phyloP scores from a whole-genome alignment of 2,329 filamentous ascomycete genomes.

The Fusarium nisikadoi region DNA sequence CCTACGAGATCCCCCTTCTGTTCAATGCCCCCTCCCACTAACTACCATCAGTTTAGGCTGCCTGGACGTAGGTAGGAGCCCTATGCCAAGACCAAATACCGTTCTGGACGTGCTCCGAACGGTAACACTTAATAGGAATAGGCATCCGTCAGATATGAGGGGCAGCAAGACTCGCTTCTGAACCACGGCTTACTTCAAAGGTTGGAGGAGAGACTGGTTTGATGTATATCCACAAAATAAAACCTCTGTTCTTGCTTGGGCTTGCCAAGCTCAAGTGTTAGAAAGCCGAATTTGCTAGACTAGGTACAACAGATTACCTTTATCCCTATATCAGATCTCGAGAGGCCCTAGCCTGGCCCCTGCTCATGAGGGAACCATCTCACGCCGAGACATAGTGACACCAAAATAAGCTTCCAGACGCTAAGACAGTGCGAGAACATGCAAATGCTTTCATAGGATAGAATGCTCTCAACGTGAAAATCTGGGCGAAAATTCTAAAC shows the following conservation, averaged over 20 bases:
- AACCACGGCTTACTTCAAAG: background rate
- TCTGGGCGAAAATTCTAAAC: background rate
- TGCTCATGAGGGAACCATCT: background rate
- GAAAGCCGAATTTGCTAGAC: background rate
- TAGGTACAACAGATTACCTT: background rate
- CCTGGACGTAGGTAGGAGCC: background rate
- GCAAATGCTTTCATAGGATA: background rate
- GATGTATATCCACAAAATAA: background rate
- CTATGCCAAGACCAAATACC: background rate
- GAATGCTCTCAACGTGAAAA: background rate
- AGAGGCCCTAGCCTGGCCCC: background rate
- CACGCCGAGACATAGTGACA: background rate
- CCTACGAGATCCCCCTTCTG: background rate
- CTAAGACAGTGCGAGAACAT: background rate
- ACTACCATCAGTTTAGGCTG: background rate
- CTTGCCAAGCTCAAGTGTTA: background rate
- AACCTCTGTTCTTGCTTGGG: background rate
- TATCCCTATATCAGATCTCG: background rate
- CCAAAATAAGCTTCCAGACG: background rate
- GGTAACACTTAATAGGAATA: background rate
- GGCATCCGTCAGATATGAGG: background rate
- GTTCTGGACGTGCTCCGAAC: conserved; percentile 16
- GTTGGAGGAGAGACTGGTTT: background rate
- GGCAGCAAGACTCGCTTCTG: background rate
- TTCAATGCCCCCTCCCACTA: too few relatives aligned